Evolutionary conservation across 805 yeast genomes (phyloP).

Genomic region (Sugiyamaella smithiae): DNA sequence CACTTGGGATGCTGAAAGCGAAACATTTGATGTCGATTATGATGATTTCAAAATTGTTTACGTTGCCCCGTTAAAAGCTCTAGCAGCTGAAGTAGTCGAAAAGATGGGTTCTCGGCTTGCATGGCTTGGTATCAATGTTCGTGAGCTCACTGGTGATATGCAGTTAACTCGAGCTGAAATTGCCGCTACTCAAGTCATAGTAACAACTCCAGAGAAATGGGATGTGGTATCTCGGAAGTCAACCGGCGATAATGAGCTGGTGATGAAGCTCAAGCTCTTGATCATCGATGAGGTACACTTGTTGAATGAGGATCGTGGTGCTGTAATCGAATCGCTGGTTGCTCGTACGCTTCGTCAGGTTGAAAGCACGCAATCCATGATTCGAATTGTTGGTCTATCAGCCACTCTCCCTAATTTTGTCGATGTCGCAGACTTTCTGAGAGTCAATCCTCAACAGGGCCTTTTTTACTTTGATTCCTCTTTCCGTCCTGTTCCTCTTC

Average conservation of each 20-base stretch:
- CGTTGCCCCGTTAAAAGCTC: constrained; percentile 89
- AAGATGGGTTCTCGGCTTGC: constrained; percentile 72
- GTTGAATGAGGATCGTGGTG: constrained; percentile 96
- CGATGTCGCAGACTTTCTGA: constrained; percentile 89
- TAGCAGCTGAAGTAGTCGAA: constrained; percentile 95
- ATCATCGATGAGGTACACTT: constrained; percentile 97
- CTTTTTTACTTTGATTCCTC: constrained; percentile 93
- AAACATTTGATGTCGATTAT: constrained; percentile 59
- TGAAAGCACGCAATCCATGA: constrained; percentile 90
- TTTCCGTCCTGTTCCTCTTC: constrained; percentile 89
- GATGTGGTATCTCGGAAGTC: constrained; percentile 95
- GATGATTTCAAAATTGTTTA: constrained; percentile 88
- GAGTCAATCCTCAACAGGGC: constrained; percentile 85
- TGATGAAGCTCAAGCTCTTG: constrained; percentile 76
- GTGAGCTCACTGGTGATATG: constrained; percentile 95
- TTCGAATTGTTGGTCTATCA: constrained; percentile 87
- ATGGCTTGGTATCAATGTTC: constrained; percentile 82
- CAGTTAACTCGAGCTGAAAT: constrained; percentile 81
- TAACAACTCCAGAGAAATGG: constrained; percentile 96
- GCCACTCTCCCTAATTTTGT: constrained; percentile 90
- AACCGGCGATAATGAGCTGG: constrained; percentile 81
- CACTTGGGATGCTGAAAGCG: constrained; percentile 41
- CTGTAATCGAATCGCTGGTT: constrained; percentile 92
- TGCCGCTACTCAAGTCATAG: constrained; percentile 77
- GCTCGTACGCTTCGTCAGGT: constrained; percentile 94